These are phyloP conservation scores for Luffa aegyptiaca DNA, from an alignment of 306 rosid genomes.

Conservation along the genomic window DNA sequence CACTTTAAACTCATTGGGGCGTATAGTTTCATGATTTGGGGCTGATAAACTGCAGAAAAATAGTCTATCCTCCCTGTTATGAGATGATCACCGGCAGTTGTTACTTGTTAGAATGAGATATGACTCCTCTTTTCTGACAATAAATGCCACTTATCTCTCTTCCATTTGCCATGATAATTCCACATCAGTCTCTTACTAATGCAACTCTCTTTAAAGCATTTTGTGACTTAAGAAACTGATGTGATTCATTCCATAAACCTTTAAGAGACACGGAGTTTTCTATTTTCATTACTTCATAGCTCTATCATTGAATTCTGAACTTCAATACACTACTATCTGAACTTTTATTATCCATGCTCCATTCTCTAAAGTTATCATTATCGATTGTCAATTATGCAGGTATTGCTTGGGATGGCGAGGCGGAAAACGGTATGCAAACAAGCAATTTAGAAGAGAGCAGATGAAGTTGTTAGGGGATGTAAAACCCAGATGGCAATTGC, in stretches of 20 bases:
- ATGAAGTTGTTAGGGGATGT: conserved; percentile 69
- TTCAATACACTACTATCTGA: background rate
- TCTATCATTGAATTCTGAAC: background rate
- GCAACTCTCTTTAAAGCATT: background rate
- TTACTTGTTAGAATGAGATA: background rate
- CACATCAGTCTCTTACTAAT: background rate
- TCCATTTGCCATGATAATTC: background rate
- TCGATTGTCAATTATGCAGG: conserved; percentile 25
- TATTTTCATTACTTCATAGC: background rate
- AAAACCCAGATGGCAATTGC: conserved; percentile 65
- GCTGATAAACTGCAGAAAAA: background rate
- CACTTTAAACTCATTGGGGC: background rate
- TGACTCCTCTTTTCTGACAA: background rate
- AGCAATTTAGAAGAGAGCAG: conserved; percentile 74
- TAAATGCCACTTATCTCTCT: background rate
- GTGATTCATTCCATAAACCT: background rate
- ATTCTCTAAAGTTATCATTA: background rate
- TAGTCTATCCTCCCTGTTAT: background rate
- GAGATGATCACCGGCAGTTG: background rate
- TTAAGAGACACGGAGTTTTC: background rate
- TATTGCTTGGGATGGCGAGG: conserved; percentile 95
- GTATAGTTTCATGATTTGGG: background rate
- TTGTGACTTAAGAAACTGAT: background rate
- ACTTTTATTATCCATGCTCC: background rate
- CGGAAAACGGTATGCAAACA: conserved; percentile 64